Evolutionary conservation across 192 early-diverging fungal species (phyloP), one percentile per base, ranked within the genome.

Genomic region (Coemansia sp.): DNA sequence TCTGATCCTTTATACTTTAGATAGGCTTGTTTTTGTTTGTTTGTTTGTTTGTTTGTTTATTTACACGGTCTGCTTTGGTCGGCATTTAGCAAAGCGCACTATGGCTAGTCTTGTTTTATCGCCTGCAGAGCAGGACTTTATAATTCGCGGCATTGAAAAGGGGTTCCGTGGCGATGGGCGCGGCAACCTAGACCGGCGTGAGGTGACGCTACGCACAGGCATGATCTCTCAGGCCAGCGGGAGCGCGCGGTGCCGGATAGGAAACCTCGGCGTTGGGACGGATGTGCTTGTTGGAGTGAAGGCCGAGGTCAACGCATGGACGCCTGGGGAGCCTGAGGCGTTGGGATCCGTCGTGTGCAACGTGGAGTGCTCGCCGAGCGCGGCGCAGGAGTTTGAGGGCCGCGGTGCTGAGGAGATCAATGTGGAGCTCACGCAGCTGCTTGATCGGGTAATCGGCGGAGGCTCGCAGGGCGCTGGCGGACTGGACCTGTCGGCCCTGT

Each of bases 271-370:
- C 5, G 87, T 88, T 40, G 94, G 93, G 11, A 95, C 95, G 0
- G 93, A 96, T 61, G 89, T 98, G 1, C 85, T 99, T 10, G 95
- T 98, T 22, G 96, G 97, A 16, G 87, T 99, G 67, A 99, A 98
- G 74, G 93, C 93, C 11, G 94, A 96, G 67, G 90, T 98, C 46
- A 87, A 86, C 63, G 79, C 86, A 12, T 81, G 87, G 56, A 73
- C 88, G 9, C 85, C 80, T 8, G 85, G 80, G 49, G 89, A 88
- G 64, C 85, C 85, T 22, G 88, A 77, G 49, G 85, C 88, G 55
- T 63, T 68, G 48, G 89, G 90, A 9, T 69, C 85, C 4, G 85
- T 99, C 32, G 74, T 91, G 12, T 95, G 94, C 84, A 90, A 88
- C 65, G 95, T 98, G 2, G 97, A 98, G 71, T 99, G 95, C 79